Evolutionary conservation across 805 yeast genomes (phyloP).

Genomic region (Candida parachauliodes): DNA sequence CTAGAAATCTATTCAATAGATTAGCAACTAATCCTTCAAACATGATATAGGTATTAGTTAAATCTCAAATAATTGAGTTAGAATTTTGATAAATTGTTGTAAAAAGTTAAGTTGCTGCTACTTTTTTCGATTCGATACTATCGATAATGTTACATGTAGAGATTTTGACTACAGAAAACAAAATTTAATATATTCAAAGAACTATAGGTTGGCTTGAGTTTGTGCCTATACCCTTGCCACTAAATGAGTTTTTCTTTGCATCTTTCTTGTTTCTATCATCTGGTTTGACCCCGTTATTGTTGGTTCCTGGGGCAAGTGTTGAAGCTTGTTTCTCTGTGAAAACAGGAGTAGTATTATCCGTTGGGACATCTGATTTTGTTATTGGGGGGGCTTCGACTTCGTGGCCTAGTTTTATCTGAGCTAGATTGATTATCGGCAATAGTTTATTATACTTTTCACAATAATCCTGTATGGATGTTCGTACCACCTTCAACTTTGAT

Average conservation of each 20-base stretch:
- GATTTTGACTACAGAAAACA: too few species aligned
- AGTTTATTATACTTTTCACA: constrained; percentile 42
- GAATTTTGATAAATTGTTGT: too few species aligned
- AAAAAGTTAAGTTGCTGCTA: too few species aligned
- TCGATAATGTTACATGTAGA: too few species aligned
- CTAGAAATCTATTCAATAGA: constrained; percentile 57
- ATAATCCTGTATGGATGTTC: constrained; percentile 39
- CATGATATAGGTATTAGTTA: too few species aligned
- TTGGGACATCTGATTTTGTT: constrained; percentile 2
- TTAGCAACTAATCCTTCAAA: constrained; percentile 65
- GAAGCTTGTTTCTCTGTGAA: constrained; percentile 6
- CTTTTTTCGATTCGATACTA: too few species aligned
- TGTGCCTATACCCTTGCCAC: constrained; percentile 3
- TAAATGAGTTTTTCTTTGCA: constrained; percentile 3
- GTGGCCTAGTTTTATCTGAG: constrained; percentile 49
- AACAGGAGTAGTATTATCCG: constrained; percentile 6
- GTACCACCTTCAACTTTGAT: constrained; percentile 34
- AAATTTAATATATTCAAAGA: too few species aligned
- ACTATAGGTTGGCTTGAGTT: constrained; percentile 5
- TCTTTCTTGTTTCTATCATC: constrained; percentile 1
- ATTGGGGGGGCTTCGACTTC: constrained; percentile 45
- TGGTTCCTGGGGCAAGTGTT: neutral
- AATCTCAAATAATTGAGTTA: too few species aligned
- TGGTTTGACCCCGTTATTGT: neutral
- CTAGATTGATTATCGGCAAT: constrained; percentile 47